Percentiles rank a stretch among this genome's conserved stretches.
phyloP scores from a whole-genome alignment of 805 yeast genomes.

The Saccharomycopsis sp. region DNA sequence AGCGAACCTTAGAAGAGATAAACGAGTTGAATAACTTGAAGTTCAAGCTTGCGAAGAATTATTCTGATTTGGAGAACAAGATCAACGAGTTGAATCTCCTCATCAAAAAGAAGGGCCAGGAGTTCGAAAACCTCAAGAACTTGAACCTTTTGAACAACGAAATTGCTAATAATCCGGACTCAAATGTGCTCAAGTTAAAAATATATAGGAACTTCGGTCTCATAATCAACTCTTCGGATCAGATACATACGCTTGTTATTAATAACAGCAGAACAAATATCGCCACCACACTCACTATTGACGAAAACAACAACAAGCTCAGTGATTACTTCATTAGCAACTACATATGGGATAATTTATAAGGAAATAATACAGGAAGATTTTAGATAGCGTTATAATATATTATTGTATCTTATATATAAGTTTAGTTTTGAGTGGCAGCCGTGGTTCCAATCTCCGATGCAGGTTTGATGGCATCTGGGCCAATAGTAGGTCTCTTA shows the following conservation, averaged over 20 bases:
- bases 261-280: slow-evolving; percentile 17
- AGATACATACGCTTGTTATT: slow-evolving; percentile 15
- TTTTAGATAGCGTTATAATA: not conserved
- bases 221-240: slow-evolving; percentile 36
- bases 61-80: slow-evolving; percentile 42
- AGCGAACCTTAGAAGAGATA: slow-evolving; percentile 29
- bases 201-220: slow-evolving; percentile 58
- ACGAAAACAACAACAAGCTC: slow-evolving; percentile 35
- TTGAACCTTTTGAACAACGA: slow-evolving; percentile 29
- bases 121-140: slow-evolving; percentile 31
- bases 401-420: not conserved
- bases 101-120: slow-evolving; percentile 33
- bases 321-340: slow-evolving; percentile 67
- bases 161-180: slow-evolving; percentile 35
- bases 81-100: slow-evolving; percentile 36
- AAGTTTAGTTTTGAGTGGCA: not conserved
- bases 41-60: slow-evolving; percentile 44
- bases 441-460: not conserved
- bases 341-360: slow-evolving; percentile 68
- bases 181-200: slow-evolving; percentile 47
- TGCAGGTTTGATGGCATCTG: slow-evolving; percentile 14
- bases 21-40: slow-evolving; percentile 38
- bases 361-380: slow-evolving; percentile 2
- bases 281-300: slow-evolving; percentile 16
- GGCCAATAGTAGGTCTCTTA: slow-evolving; percentile 20